Percentiles rank a stretch among this genome's conserved stretches.
Evolutionary conservation across 2,329 filamentous ascomycete species (phyloP).

Genomic region (Endoconidiophora polonica): DNA sequence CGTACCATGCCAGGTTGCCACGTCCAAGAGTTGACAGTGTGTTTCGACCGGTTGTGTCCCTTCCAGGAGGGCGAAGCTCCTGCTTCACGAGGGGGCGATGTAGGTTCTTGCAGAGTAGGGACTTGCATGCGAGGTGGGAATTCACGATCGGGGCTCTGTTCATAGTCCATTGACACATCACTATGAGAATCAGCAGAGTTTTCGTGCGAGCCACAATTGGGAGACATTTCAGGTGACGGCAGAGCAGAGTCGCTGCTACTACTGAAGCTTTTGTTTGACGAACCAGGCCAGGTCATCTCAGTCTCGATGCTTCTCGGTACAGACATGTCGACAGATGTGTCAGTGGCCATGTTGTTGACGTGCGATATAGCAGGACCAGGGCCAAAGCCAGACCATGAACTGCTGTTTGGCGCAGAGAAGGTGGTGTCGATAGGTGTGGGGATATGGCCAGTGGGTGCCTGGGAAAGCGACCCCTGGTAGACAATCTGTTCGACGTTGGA

Average conservation of each 20-base stretch:
- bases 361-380: conserved; percentile 20
- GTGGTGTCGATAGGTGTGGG: conserved; percentile 43
- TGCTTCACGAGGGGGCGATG: conserved; percentile 20
- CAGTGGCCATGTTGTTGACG: background rate
- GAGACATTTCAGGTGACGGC: conserved; percentile 19
- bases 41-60: conserved; percentile 40
- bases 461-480: background rate
- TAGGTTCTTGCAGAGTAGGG: conserved; percentile 19
- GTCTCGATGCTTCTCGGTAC: conserved; percentile 33
- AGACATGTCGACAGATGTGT: conserved; percentile 20
- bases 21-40: conserved; percentile 45
- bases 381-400: conserved; percentile 23
- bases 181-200: conserved; percentile 16
- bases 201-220: conserved; percentile 20
- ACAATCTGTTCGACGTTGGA: conserved; percentile 15
- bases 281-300: conserved; percentile 31
- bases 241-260: conserved; percentile 26
- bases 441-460: conserved; percentile 28
- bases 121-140: conserved; percentile 9
- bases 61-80: conserved; percentile 29
- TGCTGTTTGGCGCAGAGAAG: conserved; percentile 36
- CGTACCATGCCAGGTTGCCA: conserved; percentile 48
- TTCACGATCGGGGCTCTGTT: conserved; percentile 11
- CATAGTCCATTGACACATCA: conserved; percentile 13
- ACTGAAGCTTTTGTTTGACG: conserved; percentile 15